These are phyloP conservation scores for Kappamyces sp. DNA, from an alignment of 192 early-diverging fungal genomes.

Conservation along the genomic window DNA sequence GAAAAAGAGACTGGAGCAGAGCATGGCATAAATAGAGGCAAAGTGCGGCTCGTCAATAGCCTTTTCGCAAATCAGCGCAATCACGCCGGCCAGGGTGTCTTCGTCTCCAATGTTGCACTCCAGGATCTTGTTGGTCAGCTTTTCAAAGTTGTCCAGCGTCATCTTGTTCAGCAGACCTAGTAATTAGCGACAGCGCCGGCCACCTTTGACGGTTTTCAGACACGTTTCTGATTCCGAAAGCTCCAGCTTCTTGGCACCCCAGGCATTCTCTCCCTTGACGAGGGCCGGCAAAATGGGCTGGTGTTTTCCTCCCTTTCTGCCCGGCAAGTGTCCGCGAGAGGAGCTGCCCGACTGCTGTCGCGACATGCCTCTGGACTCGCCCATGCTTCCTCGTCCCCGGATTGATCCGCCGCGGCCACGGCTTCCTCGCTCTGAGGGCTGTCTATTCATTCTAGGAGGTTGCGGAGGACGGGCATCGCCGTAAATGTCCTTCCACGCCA, in stretches of 20 bases:
- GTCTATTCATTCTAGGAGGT: constrained; percentile 11
- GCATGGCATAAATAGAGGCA: constrained; percentile 78
- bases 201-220: constrained; percentile 1
- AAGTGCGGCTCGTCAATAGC: constrained; percentile 92
- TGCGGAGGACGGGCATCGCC: neutral
- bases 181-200: constrained; percentile 53
- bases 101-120: constrained; percentile 65
- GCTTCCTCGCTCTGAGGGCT: neutral
- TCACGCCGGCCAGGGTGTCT: constrained; percentile 70
- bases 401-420: neutral
- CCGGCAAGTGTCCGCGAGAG: neutral
- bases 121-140: constrained; percentile 76
- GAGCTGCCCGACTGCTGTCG: neutral
- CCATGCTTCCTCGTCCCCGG: constrained; percentile 6
- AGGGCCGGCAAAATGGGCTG: constrained; percentile 63
- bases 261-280: constrained; percentile 76
- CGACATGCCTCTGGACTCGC: neutral
- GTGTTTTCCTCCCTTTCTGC: constrained; percentile 40
- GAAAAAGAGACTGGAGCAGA: constrained; percentile 66
- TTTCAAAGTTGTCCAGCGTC: constrained; percentile 90
- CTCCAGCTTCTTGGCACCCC: constrained; percentile 51
- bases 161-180: constrained; percentile 94
- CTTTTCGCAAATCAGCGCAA: constrained; percentile 88
- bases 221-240: constrained; percentile 8
- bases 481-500: neutral